Evolutionary conservation across 192 early-diverging fungal genomes (phyloP), one percentile per base, ranked within the genome.

Genomic region (Radiomyces spectabilis): DNA sequence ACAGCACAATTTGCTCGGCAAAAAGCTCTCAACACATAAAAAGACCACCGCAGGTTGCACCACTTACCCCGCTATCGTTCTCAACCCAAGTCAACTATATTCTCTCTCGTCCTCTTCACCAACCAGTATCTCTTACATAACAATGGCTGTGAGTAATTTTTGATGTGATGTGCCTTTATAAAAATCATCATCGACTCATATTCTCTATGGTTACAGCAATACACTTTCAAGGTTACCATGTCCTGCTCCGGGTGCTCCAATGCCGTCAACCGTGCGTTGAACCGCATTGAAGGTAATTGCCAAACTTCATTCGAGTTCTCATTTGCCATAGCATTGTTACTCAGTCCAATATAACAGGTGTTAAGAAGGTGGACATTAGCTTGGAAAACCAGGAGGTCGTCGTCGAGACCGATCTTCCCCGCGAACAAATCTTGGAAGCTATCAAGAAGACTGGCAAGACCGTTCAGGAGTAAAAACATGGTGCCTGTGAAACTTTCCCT

Each of bases 161-260:
- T n/a, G n/a, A n/a, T n/a, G n/a, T n/a, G n/a, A n/a, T n/a, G n/a
- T n/a, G n/a, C n/a, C n/a, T n/a, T n/a, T n/a, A n/a, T n/a, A n/a
- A n/a, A n/a, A n/a, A n/a, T n/a, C n/a, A n/a, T n/a, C n/a, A n/a
- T n/a, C n/a, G n/a, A n/a, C n/a, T n/a, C n/a, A n/a, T n/a, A n/a
- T n/a, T n/a, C n/a, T n/a, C 33, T 35, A 8, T 35, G 5, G 5
- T 35, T 18, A 15, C 56, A 76, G 75, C 48, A 65, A 51, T 87
- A 85, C 79, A 82, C 69, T 35, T 91, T 78, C 76, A 84, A 81
- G 24, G 88, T 91, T 55, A 79, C 59, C 53, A 91, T 91, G 88
- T 77, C 81, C 64, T 91, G 88, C 76, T 59, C 58, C 34, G 88
- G 88, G 26, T 91, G 88, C 80, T 76, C 74, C 19, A 78, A 78